Evolutionary conservation across 2,329 filamentous ascomycete genomes (phyloP).

Genomic region (Annulohypoxylon truncatum): DNA sequence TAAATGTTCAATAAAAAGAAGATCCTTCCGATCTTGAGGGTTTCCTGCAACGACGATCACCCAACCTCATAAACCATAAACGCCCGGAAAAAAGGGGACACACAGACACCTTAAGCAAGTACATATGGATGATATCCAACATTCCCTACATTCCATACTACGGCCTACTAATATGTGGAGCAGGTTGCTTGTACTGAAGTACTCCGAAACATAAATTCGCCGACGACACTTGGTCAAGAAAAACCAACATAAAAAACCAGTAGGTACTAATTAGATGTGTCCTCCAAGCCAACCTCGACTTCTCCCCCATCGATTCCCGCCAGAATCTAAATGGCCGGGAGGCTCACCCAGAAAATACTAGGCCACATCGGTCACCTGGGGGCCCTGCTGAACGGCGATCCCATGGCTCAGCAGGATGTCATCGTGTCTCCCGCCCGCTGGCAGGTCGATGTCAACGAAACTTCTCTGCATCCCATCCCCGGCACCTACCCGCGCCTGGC

Average conservation of each 20-base stretch:
- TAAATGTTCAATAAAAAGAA: conserved; percentile 10
- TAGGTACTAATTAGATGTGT: background rate
- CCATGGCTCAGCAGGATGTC: background rate
- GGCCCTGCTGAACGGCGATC: conserved; percentile 20
- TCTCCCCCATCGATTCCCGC: background rate
- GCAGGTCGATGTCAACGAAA: conserved; percentile 54
- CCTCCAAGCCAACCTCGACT: background rate
- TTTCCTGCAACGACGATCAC: conserved; percentile 34
- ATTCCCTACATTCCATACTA: conserved; percentile 17
- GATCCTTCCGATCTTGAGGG: conserved; percentile 26
- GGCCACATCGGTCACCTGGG: conserved; percentile 35
- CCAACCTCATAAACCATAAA: conserved; percentile 5
- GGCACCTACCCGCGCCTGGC: conserved; percentile 62
- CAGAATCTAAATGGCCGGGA: conserved; percentile 29
- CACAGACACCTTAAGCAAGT: background rate
- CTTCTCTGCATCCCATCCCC: conserved; percentile 52
- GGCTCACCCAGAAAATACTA: conserved; percentile 39
- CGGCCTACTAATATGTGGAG: conserved; percentile 35
- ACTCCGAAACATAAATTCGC: conserved; percentile 17
- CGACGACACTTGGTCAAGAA: conserved; percentile 1
- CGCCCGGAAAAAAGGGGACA: conserved; percentile 17
- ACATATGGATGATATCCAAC: conserved; percentile 13
- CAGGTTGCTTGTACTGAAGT: conserved; percentile 30
- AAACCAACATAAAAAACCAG: background rate
- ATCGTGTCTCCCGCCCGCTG: conserved; percentile 7